Base-by-base conservation (phyloP, 805 yeast species). In the Barnettozyma vustinii region DNA sequence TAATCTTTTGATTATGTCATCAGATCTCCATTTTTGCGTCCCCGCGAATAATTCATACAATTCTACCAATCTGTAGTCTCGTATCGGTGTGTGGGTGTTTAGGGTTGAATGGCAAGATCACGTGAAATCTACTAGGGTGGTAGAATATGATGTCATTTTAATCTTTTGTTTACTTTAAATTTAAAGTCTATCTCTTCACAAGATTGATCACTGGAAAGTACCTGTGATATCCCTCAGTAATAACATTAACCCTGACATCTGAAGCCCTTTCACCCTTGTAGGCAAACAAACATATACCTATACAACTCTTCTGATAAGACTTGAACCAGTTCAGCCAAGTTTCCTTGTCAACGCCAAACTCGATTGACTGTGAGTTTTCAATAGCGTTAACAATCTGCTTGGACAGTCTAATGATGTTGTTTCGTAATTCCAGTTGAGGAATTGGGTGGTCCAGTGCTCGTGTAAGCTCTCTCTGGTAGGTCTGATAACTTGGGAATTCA, bases 131-230 rank as follows among this genome's bases (percentile, higher is more conserved):
- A 8, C 15, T 2, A 36, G 39, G 39, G 39, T 13, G 5, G 8
- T 12, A 27, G 10, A 12, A 9, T 4, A n/a, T 3, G 33, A 13
- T 13, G 3, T 30, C 12, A 2, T 5, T 30, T 4, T 26, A 9
- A 8, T 26, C 30, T 26, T 10, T 26, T 15, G 3, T 13, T 30
- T 13, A 30, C 12, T 13, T 30, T 15, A n/a, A n/a, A n/a, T n/a
- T n/a, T n/a, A n/a, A 9, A 26, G 16, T 9, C 12, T 39, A 20
- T 49, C 50, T 52, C 41, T 45, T 37, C 5, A 45, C 56, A 27
- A 62, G 27, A 37, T 63, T 62, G 19, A 70, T 45, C 23, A 68
- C 56, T 1, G 83, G 82, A 65, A 76, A 79, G 56, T 70, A 76
- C 47, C 69, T 62, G 57, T 77, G 81, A 55, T 66, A 71, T 8